phyloP scores from a whole-genome alignment of 2,329 filamentous ascomycete species.

The Scorias spongiosa region DNA sequence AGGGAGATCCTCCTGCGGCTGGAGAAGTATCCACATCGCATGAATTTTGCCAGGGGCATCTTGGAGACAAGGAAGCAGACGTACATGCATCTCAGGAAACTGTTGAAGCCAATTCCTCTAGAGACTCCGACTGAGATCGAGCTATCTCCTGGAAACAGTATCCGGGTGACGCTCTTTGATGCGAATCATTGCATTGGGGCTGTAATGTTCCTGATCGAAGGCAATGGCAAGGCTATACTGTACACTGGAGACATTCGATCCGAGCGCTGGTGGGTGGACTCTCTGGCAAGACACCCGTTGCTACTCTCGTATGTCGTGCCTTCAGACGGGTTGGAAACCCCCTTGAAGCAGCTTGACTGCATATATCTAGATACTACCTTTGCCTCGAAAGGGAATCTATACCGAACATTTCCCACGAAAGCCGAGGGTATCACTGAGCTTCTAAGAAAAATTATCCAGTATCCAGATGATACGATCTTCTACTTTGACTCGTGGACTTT shows the following conservation, averaged over 20 bases:
- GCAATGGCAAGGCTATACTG: constrained; percentile 52
- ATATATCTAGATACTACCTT: constrained; percentile 88
- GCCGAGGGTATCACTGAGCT: constrained; percentile 63
- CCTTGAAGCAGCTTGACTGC: constrained; percentile 54
- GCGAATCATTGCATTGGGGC: constrained; percentile 85
- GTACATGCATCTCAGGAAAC: constrained; percentile 58
- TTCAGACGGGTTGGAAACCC: constrained; percentile 12
- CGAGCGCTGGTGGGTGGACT: constrained; percentile 73
- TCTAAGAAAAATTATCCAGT: constrained; percentile 49
- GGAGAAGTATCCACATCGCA: constrained; percentile 62
- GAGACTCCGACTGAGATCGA: constrained; percentile 67
- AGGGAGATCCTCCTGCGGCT: constrained; percentile 63
- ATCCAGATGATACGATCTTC: constrained; percentile 61
- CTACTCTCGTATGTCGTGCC: constrained; percentile 50
- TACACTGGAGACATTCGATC: constrained; percentile 84
- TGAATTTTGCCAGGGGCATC: constrained; percentile 67
- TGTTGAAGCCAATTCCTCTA: constrained; percentile 67
- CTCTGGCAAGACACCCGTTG: constrained; percentile 53
- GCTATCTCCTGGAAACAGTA: constrained; percentile 48
- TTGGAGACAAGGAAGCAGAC: constrained; percentile 59
- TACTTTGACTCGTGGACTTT: constrained; percentile 85
- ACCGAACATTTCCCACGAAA: constrained; percentile 45
- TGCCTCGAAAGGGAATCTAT: constrained; percentile 34
- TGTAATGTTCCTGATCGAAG: constrained; percentile 86
- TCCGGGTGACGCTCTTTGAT: constrained; percentile 73